Evolutionary conservation across 1,284 basidiomycete genomes (phyloP).

Genomic region (Volvariella surrecta): DNA sequence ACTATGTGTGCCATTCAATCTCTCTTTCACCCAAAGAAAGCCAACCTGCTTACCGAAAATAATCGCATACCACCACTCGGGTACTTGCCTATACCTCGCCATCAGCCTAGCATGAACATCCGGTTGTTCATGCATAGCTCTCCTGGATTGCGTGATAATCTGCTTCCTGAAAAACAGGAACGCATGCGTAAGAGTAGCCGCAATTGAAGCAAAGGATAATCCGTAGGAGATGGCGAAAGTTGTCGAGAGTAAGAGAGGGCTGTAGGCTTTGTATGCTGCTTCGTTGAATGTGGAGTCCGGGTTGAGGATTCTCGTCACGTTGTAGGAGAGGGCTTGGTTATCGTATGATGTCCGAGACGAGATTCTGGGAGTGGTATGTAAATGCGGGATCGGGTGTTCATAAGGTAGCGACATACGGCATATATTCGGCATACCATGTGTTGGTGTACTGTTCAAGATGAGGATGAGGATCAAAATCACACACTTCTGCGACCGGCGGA

Average conservation of each 20-base stretch:
- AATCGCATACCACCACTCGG: conserved; percentile 65
- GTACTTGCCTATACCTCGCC: conserved; percentile 69
- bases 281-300: conserved; percentile 42
- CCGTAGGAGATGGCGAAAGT: conserved; percentile 62
- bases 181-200: conserved; percentile 65
- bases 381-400: neutral
- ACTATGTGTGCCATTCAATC: conserved; percentile 17
- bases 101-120: conserved; percentile 86
- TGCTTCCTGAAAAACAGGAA: conserved; percentile 77
- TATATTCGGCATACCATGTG: conserved; percentile 37
- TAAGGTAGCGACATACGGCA: conserved; percentile 31
- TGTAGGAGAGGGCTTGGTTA: conserved; percentile 45
- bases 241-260: conserved; percentile 57
- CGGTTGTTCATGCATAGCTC: conserved; percentile 64
- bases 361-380: conserved; percentile 27
- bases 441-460: conserved; percentile 36
- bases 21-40: neutral
- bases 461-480: conserved; percentile 1
- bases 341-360: conserved; percentile 51
- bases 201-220: conserved; percentile 53
- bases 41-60: conserved; percentile 31
- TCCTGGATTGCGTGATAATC: conserved; percentile 59
- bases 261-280: conserved; percentile 44
- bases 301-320: conserved; percentile 48
- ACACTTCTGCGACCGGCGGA: neutral